Percentiles rank a stretch among this genome's conserved stretches.
phyloP scores from a whole-genome alignment of 371 early-diverging fungal species.

The Rozella allomycis region DNA sequence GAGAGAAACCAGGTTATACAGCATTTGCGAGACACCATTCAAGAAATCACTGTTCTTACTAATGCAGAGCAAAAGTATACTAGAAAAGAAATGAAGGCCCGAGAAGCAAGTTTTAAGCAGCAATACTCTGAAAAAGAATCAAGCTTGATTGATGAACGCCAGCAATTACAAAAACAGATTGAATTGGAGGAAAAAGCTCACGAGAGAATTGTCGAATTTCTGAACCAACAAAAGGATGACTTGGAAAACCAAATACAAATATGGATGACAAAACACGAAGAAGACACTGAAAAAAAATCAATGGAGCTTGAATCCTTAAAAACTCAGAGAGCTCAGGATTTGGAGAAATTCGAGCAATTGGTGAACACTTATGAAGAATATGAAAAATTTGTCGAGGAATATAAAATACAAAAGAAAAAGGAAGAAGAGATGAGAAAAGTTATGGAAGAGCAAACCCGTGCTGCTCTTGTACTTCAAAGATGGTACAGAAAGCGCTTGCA shows the following conservation, averaged over 20 bases:
- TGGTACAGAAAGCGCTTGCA: conserved; percentile 13
- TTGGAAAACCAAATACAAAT: conserved; percentile 25
- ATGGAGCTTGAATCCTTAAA: conserved; percentile 21
- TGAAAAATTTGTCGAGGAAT: conserved; percentile 24
- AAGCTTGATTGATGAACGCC: conserved; percentile 7
- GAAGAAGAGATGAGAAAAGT: conserved; percentile 8
- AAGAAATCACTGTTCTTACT: conserved; percentile 28
- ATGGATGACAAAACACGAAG: conserved; percentile 30
- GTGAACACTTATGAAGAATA: conserved; percentile 21
- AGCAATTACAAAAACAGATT: conserved; percentile 6
- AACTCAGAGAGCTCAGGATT: conserved; percentile 13
- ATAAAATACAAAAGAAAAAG: conserved; percentile 8
- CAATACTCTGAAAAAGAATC: conserved; percentile 11
- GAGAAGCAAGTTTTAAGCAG: conserved; percentile 16
- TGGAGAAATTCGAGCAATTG: conserved; percentile 27
- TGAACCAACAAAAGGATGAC: conserved; percentile 7
- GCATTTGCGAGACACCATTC: conserved; percentile 31
- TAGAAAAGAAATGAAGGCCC: conserved; percentile 27
- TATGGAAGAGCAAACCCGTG: conserved; percentile 5
- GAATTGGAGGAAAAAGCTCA: conserved; percentile 19
- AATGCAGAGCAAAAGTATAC: conserved; percentile 28
- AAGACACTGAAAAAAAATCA: conserved; percentile 26
- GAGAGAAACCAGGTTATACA: conserved; percentile 26
- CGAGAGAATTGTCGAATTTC: conserved; percentile 17
- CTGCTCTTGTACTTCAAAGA: conserved; percentile 15